A percentile compares a stretch with the other conserved stretches of the same genome.
Evolutionary conservation across 2,329 filamentous ascomycete species (phyloP).

Genomic region (Ascochyta fabae): DNA sequence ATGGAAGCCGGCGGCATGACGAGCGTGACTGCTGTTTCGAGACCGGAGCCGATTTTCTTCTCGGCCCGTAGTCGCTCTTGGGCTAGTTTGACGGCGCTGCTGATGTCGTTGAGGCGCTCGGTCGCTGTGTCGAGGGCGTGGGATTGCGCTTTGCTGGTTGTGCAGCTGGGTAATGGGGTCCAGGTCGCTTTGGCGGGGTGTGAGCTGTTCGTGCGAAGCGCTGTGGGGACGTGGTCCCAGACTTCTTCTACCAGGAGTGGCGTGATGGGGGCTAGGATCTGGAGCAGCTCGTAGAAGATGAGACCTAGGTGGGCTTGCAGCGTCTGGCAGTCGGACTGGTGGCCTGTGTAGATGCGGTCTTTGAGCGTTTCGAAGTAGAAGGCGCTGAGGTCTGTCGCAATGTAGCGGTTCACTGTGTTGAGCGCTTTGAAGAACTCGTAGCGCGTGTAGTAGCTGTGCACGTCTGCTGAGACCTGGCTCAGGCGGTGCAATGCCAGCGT

Average conservation of each 20-base stretch:
- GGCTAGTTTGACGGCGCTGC: constrained; percentile 73
- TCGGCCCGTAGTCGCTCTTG: constrained; percentile 75
- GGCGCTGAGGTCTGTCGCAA: constrained; percentile 81
- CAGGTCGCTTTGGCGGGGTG: constrained; percentile 39
- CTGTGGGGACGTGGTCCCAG: constrained; percentile 76
- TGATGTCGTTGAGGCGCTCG: constrained; percentile 55
- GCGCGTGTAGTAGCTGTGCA: constrained; percentile 68
- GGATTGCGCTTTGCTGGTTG: constrained; percentile 19
- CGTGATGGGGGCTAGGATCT: constrained; percentile 81
- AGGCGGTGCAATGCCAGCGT: constrained; percentile 81
- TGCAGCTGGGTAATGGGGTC: not conserved
- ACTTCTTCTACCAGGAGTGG: constrained; percentile 87
- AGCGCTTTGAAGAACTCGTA: constrained; percentile 86
- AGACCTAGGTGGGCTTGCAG: constrained; percentile 64
- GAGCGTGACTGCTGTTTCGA: constrained; percentile 73
- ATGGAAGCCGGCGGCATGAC: constrained; percentile 7
- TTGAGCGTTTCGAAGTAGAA: constrained; percentile 95
- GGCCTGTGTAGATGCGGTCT: constrained; percentile 87
- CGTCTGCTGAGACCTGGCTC: constrained; percentile 66
- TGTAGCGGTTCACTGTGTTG: constrained; percentile 77
- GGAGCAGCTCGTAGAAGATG: constrained; percentile 74
- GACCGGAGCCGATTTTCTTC: constrained; percentile 78
- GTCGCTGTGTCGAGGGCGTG: constrained; percentile 28
- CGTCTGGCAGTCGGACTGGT: constrained; percentile 65
- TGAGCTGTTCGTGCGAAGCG: constrained; percentile 56